Conservation (phyloP, 108 stramenopile genomes). For the Pseudonitzschia delicatissima region DNA sequence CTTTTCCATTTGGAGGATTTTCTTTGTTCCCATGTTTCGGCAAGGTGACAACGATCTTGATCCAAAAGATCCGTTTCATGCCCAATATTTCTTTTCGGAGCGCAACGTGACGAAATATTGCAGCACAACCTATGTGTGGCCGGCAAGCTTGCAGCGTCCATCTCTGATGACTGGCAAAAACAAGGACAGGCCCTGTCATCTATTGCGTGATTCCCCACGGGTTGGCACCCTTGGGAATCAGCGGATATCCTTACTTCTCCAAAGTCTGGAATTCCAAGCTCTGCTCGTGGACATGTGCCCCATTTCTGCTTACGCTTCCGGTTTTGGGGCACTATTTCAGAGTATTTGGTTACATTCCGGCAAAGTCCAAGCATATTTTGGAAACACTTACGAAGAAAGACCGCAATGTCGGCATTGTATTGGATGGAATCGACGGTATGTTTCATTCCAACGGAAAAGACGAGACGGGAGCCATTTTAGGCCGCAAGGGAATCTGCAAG, state of each 20-base stretch:
- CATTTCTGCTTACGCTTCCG: slow-evolving; percentile 50
- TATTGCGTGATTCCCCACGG: slow-evolving; percentile 64
- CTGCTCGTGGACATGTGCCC: slow-evolving; percentile 67
- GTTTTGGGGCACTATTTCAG: slow-evolving; percentile 45
- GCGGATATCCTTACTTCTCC: slow-evolving; percentile 63
- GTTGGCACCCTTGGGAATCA: slow-evolving; percentile 57
- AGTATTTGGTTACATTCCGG: slow-evolving; percentile 68
- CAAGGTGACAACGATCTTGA: slow-evolving; percentile 36
- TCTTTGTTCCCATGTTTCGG: slow-evolving; percentile 40
- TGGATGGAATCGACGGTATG: slow-evolving; percentile 77
- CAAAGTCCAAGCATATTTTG: slow-evolving; percentile 49
- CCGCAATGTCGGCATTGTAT: slow-evolving; percentile 58
- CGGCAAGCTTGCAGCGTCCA: slow-evolving; percentile 41
- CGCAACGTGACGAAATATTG: slow-evolving; percentile 58
- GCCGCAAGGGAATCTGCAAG: slow-evolving; percentile 69
- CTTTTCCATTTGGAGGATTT: slow-evolving; percentile 20
- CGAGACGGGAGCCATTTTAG: slow-evolving; percentile 48
- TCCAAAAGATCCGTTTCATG: slow-evolving; percentile 34
- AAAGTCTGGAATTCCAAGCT: slow-evolving; percentile 59
- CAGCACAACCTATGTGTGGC: slow-evolving; percentile 50
- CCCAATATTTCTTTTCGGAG: slow-evolving; percentile 65
- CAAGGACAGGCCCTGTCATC: slow-evolving; percentile 36
- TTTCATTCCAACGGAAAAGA: slow-evolving; percentile 31
- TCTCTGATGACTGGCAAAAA: slow-evolving; percentile 22
- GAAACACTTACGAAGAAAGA: slow-evolving; percentile 64